Evolutionary conservation across 2,329 filamentous ascomycete species (phyloP).

Genomic region (Teratosphaeriaceae sp.): DNA sequence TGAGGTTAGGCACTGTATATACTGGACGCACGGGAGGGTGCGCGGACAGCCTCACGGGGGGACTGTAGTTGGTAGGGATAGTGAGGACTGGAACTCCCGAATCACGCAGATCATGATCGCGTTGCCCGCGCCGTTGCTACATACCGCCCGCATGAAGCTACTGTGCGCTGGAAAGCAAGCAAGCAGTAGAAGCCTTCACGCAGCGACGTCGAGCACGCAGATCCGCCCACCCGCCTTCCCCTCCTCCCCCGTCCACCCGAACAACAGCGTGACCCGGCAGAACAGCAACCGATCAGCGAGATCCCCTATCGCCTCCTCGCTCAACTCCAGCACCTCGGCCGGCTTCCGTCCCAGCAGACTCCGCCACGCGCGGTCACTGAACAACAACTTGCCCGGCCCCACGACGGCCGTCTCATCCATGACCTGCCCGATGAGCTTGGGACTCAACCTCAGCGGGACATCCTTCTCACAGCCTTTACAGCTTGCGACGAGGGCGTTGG

Average conservation of each 20-base stretch:
- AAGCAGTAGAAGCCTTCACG: too few relatives aligned
- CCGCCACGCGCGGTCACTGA: constrained; percentile 48
- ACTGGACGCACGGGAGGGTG: too few relatives aligned
- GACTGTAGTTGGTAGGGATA: too few relatives aligned
- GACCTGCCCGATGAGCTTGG: constrained; percentile 37
- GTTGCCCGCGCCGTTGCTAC: too few relatives aligned
- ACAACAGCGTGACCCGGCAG: constrained; percentile 47
- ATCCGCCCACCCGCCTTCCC: constrained; percentile 25
- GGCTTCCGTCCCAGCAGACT: constrained; percentile 42
- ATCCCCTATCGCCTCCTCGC: constrained; percentile 37
- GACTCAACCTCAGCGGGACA: constrained; percentile 35
- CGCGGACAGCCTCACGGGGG: too few relatives aligned
- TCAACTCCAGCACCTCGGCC: constrained; percentile 36
- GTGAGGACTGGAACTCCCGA: too few relatives aligned
- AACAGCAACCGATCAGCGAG: constrained; percentile 49
- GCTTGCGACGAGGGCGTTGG: constrained; percentile 37
- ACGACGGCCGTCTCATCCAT: constrained; percentile 53
- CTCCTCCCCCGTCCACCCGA: constrained; percentile 44
- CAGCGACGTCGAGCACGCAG: constrained; percentile 35
- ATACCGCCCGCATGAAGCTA: too few relatives aligned
- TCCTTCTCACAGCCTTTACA: constrained; percentile 38
- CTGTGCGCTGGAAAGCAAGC: too few relatives aligned
- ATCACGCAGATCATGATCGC: too few relatives aligned
- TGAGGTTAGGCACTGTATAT: too few relatives aligned
- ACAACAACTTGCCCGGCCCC: constrained; percentile 45